These are phyloP conservation scores for Trichophyton simii DNA, from an alignment of 2,329 filamentous ascomycete species.

Conservation along the genomic window DNA sequence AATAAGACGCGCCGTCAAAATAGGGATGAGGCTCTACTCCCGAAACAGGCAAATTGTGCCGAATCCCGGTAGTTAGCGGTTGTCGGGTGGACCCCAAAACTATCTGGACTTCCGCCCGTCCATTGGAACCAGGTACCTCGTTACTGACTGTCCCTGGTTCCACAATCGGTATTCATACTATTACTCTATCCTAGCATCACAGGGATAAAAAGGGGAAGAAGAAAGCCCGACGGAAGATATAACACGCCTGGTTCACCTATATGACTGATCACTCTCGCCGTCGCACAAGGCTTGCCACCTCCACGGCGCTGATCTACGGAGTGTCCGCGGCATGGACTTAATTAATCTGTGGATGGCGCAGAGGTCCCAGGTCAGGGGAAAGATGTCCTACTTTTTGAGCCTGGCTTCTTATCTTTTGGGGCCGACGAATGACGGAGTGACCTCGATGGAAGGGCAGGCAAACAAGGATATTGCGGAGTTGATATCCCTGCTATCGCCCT, in stretches of 20 bases:
- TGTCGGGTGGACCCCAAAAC: background rate
- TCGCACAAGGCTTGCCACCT: background rate
- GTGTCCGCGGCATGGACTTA: background rate
- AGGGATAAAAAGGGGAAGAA: background rate
- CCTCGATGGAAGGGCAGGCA: background rate
- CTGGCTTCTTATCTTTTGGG: background rate
- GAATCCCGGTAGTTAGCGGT: background rate
- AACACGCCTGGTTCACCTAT: background rate
- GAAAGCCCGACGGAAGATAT: background rate
- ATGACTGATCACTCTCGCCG: background rate
- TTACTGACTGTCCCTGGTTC: too few relatives aligned
- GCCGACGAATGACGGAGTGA: background rate
- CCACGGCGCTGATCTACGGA: background rate
- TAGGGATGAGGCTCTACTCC: background rate
- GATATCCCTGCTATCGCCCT: background rate
- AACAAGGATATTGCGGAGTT: background rate
- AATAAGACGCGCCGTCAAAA: background rate
- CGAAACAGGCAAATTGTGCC: background rate
- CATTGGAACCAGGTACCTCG: too few relatives aligned
- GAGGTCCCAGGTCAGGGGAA: background rate
- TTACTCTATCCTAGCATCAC: background rate
- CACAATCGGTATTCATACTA: background rate
- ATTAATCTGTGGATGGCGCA: background rate
- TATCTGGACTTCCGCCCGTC: background rate
- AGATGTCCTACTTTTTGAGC: background rate